Evolutionary conservation across 495 filamentous ascomycete species (phyloP).

Genomic region (Ramalina peruviana): DNA sequence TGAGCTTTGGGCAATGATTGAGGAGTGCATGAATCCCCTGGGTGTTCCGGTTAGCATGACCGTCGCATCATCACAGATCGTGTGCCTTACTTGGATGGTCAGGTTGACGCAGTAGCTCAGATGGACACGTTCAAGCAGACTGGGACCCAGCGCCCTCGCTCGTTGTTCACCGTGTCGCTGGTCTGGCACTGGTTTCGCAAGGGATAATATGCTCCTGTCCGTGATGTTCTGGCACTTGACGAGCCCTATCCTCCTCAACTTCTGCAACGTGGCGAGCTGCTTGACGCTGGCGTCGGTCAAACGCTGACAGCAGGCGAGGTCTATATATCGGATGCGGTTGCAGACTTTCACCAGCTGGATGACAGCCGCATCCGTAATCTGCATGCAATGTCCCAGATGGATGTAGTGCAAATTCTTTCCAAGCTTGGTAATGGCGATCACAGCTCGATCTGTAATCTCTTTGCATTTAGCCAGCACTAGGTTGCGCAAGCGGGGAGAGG

Average conservation of each 20-base stretch:
- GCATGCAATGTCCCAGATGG: constrained; percentile 83
- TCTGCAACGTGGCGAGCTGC: constrained; percentile 73
- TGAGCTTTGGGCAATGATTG: constrained; percentile 81
- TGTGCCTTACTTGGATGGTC: constrained; percentile 53
- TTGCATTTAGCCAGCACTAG: constrained; percentile 89
- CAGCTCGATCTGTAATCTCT: constrained; percentile 78
- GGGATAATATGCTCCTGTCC: constrained; percentile 69
- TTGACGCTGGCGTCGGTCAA: constrained; percentile 81
- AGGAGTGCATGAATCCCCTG: constrained; percentile 85
- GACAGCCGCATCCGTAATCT: constrained; percentile 80
- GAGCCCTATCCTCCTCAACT: constrained; percentile 82
- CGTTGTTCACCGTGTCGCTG: constrained; percentile 8
- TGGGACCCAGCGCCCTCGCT: constrained; percentile 34
- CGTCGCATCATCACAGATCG: constrained; percentile 7
- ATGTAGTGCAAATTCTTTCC: constrained; percentile 95
- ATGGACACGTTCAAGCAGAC: constrained; percentile 81
- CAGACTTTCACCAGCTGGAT: constrained; percentile 68
- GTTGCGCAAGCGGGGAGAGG: constrained; percentile 80
- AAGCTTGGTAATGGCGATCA: constrained; percentile 71
- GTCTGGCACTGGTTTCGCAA: constrained; percentile 46
- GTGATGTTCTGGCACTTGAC: constrained; percentile 90
- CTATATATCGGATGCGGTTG: constrained; percentile 94
- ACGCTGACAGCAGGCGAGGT: constrained; percentile 84
- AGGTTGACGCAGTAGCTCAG: constrained; percentile 86
- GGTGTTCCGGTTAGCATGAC: constrained; percentile 8